These are phyloP conservation scores for Solanum paucissectum DNA, from an alignment of 257 asterid species.

Conservation along the genomic window DNA sequence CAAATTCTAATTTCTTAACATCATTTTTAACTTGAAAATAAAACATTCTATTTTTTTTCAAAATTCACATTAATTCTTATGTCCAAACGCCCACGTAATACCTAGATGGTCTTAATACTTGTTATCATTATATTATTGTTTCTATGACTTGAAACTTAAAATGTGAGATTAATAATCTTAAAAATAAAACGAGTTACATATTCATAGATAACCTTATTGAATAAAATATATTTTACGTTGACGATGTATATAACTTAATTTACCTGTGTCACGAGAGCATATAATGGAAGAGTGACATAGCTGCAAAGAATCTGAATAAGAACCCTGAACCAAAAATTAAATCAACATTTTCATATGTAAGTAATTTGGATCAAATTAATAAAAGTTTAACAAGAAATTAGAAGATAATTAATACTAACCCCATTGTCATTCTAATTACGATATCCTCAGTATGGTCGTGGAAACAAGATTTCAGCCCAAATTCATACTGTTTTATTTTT, in stretches of 20 bases:
- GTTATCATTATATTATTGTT: neutral
- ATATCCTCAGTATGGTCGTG: constrained; percentile 70
- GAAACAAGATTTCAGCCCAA: constrained; percentile 74
- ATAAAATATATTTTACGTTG: neutral
- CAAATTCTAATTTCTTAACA: neutral
- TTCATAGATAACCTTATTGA: neutral
- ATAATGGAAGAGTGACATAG: constrained; percentile 85
- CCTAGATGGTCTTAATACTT: neutral
- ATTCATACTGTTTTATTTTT: constrained; percentile 42
- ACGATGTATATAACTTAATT: neutral
- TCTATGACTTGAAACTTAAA: neutral
- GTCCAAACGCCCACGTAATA: neutral
- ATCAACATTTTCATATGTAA: neutral
- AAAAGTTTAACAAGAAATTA: neutral
- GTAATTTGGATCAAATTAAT: neutral
- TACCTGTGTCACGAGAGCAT: constrained; percentile 98
- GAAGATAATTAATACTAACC: constrained; percentile 27
- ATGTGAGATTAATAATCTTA: neutral
- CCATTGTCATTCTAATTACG: constrained; percentile 70
- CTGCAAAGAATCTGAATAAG: constrained; percentile 76
- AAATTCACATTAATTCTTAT: neutral
- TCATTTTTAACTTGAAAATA: neutral
- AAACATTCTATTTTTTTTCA: neutral
- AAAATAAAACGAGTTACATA: neutral
- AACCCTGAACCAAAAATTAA: constrained; percentile 25